Evolutionary conservation across 1,284 basidiomycete species (phyloP), one percentile per base, ranked within the genome.

Genomic region (Neotropicomus parvogracilis): DNA sequence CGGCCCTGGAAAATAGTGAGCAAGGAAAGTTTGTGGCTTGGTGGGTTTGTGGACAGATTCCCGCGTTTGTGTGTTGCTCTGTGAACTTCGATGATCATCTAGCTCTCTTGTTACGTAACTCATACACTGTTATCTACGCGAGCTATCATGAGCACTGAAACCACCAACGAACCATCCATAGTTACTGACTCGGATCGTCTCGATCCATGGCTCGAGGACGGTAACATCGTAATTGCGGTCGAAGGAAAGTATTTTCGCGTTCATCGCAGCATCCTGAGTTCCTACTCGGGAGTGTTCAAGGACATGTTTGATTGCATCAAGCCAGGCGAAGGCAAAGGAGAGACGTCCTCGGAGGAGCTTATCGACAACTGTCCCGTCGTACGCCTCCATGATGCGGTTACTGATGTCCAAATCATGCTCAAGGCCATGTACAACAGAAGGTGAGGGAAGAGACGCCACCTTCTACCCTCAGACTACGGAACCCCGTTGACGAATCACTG

Each of bases 331-430:
- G 39, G 12, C 12, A 38, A 28, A 14, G 43, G 12, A 13, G 40
- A 36, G 16, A 37, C 24, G 14, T 46, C 44, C 20, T 24, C 24
- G 24, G n/a, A 33, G 9, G 52, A 52, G 20, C 17, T 43, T 31
- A 29, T 60, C 7, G 58, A 60, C n/a, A 12, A 43, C 19, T 58
- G 55, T 28, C 58, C 58, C 6, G 46, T 59, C 21, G 9, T 60
- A 44, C 48, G 26, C 27, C 56, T 60, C 14, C 44, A 56, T 6
- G 59, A 61, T 5, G 26, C 17, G 3, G 49, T 20, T 26, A 33
- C 41, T n/a, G 47, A 58, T 16, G 4, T 59, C n/a, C 49, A 60
- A 8, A 40, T 54, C 1, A 6, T 60, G 12, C 46, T 59, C 6
- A 59, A 37, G 33, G 53, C 56, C 6, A 49, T 58, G 37, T 59